phyloP scores from a whole-genome alignment of 345 rosid species.

The Linum trigynum region DNA sequence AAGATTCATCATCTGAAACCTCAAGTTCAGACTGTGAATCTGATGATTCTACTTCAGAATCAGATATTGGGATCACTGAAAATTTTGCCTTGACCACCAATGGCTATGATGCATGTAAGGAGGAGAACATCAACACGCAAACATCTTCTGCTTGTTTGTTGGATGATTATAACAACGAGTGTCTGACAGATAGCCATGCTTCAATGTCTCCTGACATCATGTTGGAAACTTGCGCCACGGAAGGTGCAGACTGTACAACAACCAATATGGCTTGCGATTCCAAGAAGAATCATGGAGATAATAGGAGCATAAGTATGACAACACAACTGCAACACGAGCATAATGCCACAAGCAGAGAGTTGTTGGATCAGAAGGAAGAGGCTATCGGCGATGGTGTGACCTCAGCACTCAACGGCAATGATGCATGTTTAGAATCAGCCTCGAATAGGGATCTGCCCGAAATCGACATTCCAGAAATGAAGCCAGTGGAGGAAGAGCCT shows the following conservation, averaged over 20 bases:
- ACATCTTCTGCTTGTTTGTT: constrained; percentile 13
- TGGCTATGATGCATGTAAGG: constrained; percentile 8
- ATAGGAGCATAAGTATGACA: not conserved
- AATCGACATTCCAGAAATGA: not conserved
- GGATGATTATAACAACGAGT: constrained; percentile 20
- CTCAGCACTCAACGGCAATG: not conserved
- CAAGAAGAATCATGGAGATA: not conserved
- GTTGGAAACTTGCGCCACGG: constrained; percentile 19
- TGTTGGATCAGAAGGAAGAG: not conserved
- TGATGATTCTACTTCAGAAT: constrained; percentile 17
- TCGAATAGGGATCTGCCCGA: too few relatives aligned
- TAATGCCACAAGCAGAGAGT: not conserved
- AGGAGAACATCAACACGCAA: constrained; percentile 17
- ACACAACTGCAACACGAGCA: not conserved
- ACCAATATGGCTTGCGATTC: not conserved
- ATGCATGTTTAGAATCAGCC: not conserved
- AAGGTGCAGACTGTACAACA: constrained; percentile 10
- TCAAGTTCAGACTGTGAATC: constrained; percentile 28
- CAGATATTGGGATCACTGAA: constrained; percentile 53
- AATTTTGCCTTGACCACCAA: constrained; percentile 16
- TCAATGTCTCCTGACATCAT: constrained; percentile 18
- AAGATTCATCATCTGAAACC: constrained; percentile 32
- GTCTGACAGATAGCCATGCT: constrained; percentile 9
- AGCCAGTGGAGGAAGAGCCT: not conserved
- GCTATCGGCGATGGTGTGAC: not conserved